These are phyloP conservation scores for Chamaecrista fasciculata DNA, from an alignment of 306 rosid species.

Conservation along the genomic window DNA sequence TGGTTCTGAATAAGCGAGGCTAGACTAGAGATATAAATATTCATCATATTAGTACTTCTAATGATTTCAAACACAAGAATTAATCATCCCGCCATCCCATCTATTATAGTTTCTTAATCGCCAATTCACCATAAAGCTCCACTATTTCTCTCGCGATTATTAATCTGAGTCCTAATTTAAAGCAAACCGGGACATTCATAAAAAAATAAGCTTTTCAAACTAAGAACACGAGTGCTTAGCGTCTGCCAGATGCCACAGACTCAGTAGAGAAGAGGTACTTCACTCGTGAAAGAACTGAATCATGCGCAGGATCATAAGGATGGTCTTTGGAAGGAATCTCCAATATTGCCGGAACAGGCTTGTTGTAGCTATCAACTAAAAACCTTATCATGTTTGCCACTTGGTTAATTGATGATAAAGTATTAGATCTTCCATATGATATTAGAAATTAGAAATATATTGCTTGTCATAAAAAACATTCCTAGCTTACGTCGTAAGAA, in stretches of 20 bases:
- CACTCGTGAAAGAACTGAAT: constrained; percentile 78
- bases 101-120: neutral
- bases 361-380: constrained; percentile 74
- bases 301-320: constrained; percentile 76
- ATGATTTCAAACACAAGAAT: neutral
- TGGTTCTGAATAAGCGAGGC: neutral
- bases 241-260: constrained; percentile 71
- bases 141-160: neutral
- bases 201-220: neutral
- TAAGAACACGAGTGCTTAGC: constrained; percentile 24
- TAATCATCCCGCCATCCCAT: neutral
- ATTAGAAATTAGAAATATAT: too few species aligned
- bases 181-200: neutral
- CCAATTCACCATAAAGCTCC: neutral
- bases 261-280: constrained; percentile 77
- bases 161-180: neutral
- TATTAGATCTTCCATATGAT: too few species aligned
- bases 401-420: constrained; percentile 28
- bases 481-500: neutral
- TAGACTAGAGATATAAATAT: neutral
- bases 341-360: constrained; percentile 70
- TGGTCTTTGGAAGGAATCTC: constrained; percentile 86
- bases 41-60: neutral
- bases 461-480: neutral
- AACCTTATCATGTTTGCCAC: constrained; percentile 82